phyloP scores from a whole-genome alignment of 352 stramenopile species.

The Globisporangium rhizosaccharum region DNA sequence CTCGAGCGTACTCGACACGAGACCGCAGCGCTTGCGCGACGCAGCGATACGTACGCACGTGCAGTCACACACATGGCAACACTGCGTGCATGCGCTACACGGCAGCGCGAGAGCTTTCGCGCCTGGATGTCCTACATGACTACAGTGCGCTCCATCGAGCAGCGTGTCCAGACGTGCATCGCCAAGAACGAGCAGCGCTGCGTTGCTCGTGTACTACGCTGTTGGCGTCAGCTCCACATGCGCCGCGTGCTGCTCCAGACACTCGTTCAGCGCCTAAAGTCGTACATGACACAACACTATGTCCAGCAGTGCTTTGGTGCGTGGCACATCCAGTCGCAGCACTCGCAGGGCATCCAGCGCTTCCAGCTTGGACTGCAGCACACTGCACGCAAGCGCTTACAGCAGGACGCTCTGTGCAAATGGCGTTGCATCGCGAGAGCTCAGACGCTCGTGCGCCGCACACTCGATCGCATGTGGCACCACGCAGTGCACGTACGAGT shows the following conservation, averaged over 20 bases:
- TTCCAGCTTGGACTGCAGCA: constrained; percentile 18
- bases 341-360: constrained; percentile 15
- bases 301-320: too few species aligned
- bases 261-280: neutral
- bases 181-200: neutral
- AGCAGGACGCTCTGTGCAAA: constrained; percentile 7
- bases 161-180: neutral
- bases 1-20: neutral
- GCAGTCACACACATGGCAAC: neutral
- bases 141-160: neutral
- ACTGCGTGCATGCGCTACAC: neutral
- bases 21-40: neutral
- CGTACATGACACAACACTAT: constrained; percentile 1
- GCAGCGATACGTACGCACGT: neutral
- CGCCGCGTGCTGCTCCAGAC: neutral
- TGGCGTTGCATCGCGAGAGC: constrained; percentile 22
- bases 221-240: neutral
- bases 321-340: constrained; percentile 10
- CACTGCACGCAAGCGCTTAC: neutral
- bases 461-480: constrained; percentile 31
- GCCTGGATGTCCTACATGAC: neutral
- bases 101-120: constrained; percentile 2
- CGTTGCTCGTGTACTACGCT: neutral
- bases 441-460: constrained; percentile 26
- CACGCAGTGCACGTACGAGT: constrained; percentile 29